Evolutionary conservation across 139 green algal species (phyloP).

Genomic region (Auxenochlorella pyrenoidosa): DNA sequence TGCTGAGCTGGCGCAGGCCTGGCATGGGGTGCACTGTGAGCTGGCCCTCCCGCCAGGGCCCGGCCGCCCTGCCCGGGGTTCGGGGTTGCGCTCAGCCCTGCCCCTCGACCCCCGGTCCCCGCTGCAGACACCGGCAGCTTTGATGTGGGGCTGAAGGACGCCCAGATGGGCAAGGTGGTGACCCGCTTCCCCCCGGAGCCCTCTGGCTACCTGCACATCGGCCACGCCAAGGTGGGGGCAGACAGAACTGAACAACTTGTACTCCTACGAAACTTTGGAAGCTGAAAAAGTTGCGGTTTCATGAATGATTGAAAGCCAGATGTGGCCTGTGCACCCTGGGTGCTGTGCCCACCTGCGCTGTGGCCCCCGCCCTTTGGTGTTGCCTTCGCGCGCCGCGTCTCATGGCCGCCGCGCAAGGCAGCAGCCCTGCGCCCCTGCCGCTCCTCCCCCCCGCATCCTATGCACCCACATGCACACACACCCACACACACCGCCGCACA

Average conservation of each 20-base stretch:
- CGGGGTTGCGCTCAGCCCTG: not conserved
- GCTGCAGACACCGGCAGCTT: conserved; percentile 76
- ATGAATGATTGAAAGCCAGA: too few species aligned
- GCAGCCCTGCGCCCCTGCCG: too few species aligned
- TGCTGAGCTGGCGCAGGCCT: not conserved
- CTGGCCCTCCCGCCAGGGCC: too few species aligned
- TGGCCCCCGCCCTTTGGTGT: not conserved
- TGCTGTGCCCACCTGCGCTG: not conserved
- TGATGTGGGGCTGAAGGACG: conserved; percentile 87
- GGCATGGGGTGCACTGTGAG: too few species aligned
- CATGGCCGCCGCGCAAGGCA: too few species aligned
- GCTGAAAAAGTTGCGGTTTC: too few species aligned
- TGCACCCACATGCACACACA: not conserved
- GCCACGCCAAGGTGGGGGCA: conserved; percentile 92
- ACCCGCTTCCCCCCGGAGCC: conserved; percentile 99
- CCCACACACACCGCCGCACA: not conserved
- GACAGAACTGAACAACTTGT: too few species aligned
- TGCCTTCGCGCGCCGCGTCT: too few species aligned
- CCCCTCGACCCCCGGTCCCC: not conserved
- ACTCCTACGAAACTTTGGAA: too few species aligned
- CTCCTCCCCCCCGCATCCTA: too few species aligned
- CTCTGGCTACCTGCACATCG: conserved; percentile 95
- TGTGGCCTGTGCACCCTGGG: not conserved
- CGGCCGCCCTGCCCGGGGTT: too few species aligned
- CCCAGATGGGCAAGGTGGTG: conserved; percentile 88